These are phyloP conservation scores for Epichloe hybrida DNA, from an alignment of 2,329 filamentous ascomycete genomes.

Conservation along the genomic window DNA sequence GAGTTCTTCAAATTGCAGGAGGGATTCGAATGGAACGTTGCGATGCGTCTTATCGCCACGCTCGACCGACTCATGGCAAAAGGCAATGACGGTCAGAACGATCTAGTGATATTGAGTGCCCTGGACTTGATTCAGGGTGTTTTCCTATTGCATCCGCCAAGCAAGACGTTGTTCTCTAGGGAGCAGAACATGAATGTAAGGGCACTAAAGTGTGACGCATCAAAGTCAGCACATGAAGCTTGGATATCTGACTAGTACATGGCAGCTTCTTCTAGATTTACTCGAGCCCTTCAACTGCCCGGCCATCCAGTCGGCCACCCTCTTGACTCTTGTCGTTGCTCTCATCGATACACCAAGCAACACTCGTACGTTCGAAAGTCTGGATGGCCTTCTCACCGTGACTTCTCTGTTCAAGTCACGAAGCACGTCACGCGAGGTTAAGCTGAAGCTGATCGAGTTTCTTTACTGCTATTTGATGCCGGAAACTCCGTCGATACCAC, in stretches of 20 bases:
- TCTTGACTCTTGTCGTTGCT: constrained; percentile 80
- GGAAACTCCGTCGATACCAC: constrained; percentile 52
- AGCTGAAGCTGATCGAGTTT: constrained; percentile 89
- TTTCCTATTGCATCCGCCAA: constrained; percentile 79
- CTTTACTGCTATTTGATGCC: constrained; percentile 98
- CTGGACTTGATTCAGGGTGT: constrained; percentile 82
- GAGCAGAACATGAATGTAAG: constrained; percentile 89
- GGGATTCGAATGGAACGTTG: constrained; percentile 95
- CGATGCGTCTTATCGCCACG: constrained; percentile 70
- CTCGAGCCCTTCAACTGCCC: constrained; percentile 87
- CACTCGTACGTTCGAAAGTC: constrained; percentile 79
- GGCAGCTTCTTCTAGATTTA: constrained; percentile 77
- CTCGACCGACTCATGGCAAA: constrained; percentile 78
- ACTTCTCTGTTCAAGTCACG: constrained; percentile 88
- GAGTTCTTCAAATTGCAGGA: constrained; percentile 97
- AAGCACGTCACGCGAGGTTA: constrained; percentile 74
- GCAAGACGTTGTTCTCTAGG: constrained; percentile 71
- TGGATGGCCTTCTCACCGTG: constrained; percentile 83
- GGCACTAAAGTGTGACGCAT: background rate
- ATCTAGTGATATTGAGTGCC: constrained; percentile 75
- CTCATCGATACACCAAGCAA: constrained; percentile 78
- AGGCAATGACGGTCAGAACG: constrained; percentile 68
- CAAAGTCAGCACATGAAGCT: background rate
- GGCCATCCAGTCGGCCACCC: constrained; percentile 77
- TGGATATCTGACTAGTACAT: background rate